Conservation (phyloP, 1,284 basidiomycete genomes). For the Sphagnurus paluster region DNA sequence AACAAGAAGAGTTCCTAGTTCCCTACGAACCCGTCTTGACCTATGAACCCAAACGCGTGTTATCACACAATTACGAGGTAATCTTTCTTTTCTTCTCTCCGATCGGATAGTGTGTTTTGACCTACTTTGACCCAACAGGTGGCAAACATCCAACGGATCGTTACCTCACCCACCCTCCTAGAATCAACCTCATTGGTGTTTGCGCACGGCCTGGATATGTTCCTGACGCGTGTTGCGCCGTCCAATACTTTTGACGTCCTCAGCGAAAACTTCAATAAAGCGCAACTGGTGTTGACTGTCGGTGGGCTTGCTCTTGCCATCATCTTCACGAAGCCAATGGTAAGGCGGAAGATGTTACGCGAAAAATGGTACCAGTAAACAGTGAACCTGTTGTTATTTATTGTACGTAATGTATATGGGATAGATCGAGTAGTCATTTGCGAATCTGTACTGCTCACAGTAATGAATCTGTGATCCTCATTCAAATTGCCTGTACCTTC, state of each 20-base stretch:
- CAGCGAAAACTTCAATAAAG: constrained; percentile 90
- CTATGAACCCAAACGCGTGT: constrained; percentile 69
- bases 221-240: constrained; percentile 82
- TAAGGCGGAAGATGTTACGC: constrained; percentile 59
- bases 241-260: constrained; percentile 94
- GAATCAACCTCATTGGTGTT: constrained; percentile 94
- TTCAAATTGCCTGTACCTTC: too few relatives aligned
- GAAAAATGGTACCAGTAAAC: constrained; percentile 61
- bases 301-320: constrained; percentile 74
- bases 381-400: background rate
- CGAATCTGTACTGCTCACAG: too few relatives aligned
- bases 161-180: constrained; percentile 81
- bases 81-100: constrained; percentile 18
- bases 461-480: too few relatives aligned
- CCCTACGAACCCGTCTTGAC: constrained; percentile 83
- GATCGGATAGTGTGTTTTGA: background rate
- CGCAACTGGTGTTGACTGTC: constrained; percentile 86
- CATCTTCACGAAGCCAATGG: constrained; percentile 74
- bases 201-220: constrained; percentile 85
- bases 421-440: background rate
- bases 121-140: constrained; percentile 43
- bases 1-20: constrained; percentile 85
- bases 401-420: background rate
- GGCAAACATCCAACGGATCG: constrained; percentile 61
- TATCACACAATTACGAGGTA: constrained; percentile 82